Evolutionary conservation across 768 basidiomycete species (phyloP).

Genomic region (Cyclocybe cylindracea): DNA sequence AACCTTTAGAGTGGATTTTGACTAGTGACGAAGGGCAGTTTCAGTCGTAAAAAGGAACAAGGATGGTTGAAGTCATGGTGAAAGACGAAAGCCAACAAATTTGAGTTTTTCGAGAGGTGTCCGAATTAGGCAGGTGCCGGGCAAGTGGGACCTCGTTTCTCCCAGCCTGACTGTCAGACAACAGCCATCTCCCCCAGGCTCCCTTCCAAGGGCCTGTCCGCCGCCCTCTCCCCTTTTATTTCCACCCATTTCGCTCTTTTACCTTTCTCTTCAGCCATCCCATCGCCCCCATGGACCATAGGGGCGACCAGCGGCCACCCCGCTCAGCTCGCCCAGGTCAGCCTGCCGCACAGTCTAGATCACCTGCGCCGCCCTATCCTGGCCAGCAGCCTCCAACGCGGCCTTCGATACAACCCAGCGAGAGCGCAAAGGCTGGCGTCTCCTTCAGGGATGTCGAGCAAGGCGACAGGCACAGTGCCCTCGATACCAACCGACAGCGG

Average conservation of each 20-base stretch:
- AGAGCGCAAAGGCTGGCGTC: constrained; percentile 48
- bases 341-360: constrained; percentile 35
- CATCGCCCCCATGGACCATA: constrained; percentile 36
- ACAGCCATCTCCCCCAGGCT: constrained; percentile 18
- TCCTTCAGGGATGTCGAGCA: constrained; percentile 71
- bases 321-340: constrained; percentile 51
- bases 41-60: no score
- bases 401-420: constrained; percentile 33
- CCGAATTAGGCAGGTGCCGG: constrained; percentile 20
- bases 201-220: constrained; percentile 12
- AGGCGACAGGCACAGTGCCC: constrained; percentile 62
- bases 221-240: constrained; percentile 17
- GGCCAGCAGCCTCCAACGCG: constrained; percentile 26
- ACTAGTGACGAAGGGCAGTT: no score
- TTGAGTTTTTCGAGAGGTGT: constrained; percentile 5
- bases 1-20: no score
- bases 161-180: constrained; percentile 23
- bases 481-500: constrained; percentile 57
- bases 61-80: no score
- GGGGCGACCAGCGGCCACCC: constrained; percentile 52
- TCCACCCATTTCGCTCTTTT: constrained; percentile 11
- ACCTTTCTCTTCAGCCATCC: constrained; percentile 8
- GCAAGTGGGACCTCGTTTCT: constrained; percentile 9
- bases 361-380: constrained; percentile 41
- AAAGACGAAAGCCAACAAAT: not conserved